Evolutionary conservation across 2,329 filamentous ascomycete genomes (phyloP).

Genomic region (Clarireedia monteithiana): DNA sequence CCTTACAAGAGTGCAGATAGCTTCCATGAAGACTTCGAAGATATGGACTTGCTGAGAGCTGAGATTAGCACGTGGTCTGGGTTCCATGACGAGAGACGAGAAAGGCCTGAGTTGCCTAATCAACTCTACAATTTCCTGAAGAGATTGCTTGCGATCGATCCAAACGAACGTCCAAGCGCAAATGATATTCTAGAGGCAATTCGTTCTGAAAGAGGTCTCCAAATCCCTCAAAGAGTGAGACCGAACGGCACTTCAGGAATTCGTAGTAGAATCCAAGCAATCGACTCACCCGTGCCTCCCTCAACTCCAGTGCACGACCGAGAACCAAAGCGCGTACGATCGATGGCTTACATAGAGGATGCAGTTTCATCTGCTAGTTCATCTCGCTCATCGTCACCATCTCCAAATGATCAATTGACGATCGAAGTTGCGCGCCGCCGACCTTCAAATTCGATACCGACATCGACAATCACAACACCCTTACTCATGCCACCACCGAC

Average conservation of each 20-base stretch:
- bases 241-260: constrained; percentile 21
- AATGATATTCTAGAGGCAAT: constrained; percentile 62
- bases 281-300: constrained; percentile 27
- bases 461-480: constrained; percentile 25
- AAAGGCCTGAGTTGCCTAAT: constrained; percentile 74
- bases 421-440: constrained; percentile 13
- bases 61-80: constrained; percentile 87
- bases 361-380: constrained; percentile 13
- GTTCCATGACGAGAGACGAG: constrained; percentile 68
- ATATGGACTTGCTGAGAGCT: constrained; percentile 72
- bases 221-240: constrained; percentile 22
- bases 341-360: constrained; percentile 26
- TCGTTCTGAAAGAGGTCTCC: constrained; percentile 26
- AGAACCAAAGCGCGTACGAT: constrained; percentile 23
- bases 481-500: constrained; percentile 35
- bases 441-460: not conserved
- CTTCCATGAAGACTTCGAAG: constrained; percentile 84
- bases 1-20: constrained; percentile 81
- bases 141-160: constrained; percentile 69
- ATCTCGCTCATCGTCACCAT: constrained; percentile 15
- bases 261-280: constrained; percentile 24
- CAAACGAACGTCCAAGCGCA: constrained; percentile 70
- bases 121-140: constrained; percentile 82
- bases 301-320: constrained; percentile 20
- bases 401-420: constrained; percentile 14